A percentile compares a stretch with the other conserved stretches of the same genome.
Conservation (phyloP, 2,329 filamentous ascomycete genomes). For the Plenodomus lindquistii region DNA sequence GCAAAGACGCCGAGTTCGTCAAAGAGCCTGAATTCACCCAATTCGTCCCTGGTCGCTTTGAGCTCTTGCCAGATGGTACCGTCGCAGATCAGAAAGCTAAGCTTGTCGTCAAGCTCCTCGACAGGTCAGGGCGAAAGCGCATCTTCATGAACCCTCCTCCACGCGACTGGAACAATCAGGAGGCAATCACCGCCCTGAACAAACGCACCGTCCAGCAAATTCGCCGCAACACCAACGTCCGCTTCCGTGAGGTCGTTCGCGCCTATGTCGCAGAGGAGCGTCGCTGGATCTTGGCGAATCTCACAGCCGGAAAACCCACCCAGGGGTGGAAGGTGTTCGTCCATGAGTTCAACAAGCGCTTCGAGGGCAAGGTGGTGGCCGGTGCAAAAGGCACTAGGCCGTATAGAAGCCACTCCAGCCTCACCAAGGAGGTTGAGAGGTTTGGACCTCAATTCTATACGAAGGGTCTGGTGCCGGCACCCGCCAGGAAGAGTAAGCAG, state of each 20-base stretch:
- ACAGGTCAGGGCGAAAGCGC: constrained; percentile 21
- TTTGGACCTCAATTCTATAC: constrained; percentile 28
- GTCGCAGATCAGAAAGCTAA: constrained; percentile 32
- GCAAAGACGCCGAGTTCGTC: constrained; percentile 16
- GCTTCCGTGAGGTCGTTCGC: constrained; percentile 28
- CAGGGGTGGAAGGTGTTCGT: constrained; percentile 31
- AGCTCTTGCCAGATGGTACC: constrained; percentile 24
- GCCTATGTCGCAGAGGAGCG: constrained; percentile 28
- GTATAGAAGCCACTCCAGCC: constrained; percentile 20
- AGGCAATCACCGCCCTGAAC: constrained; percentile 31
- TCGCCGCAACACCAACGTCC: constrained; percentile 30
- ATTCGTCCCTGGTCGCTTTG: constrained; percentile 35
- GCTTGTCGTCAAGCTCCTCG: constrained; percentile 29
- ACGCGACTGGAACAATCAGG: constrained; percentile 31
- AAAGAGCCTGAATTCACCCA: constrained; percentile 23
- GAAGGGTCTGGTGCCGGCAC: constrained; percentile 24
- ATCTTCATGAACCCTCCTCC: constrained; percentile 35
- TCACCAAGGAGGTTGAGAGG: constrained; percentile 36
- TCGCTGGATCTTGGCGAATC: constrained; percentile 27
- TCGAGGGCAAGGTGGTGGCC: constrained; percentile 18
- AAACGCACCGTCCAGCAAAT: constrained; percentile 38
- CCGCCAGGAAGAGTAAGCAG: constrained; percentile 9
- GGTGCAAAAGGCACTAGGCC: constrained; percentile 12
- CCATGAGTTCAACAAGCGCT: constrained; percentile 25
- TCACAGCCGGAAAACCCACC: constrained; percentile 23